Conservation (phyloP, 257 asterid genomes). For the Penstemon eatonii region DNA sequence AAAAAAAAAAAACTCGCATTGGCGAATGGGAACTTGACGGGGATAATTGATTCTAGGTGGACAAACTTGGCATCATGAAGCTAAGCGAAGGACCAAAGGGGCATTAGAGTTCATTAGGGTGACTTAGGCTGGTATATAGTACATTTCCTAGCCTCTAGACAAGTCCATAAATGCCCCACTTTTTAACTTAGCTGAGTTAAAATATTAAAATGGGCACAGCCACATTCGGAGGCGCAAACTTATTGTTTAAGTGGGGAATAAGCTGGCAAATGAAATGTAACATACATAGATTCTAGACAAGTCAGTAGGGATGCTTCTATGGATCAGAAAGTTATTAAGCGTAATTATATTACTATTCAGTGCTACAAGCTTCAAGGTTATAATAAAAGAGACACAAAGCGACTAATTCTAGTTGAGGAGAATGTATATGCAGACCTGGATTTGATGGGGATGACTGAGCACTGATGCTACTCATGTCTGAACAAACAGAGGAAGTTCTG, state of each 20-base stretch:
- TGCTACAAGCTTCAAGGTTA: neutral
- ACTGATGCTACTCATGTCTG: conserved; percentile 84
- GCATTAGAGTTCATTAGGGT: no score
- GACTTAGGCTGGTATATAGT: no score
- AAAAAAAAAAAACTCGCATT: no score
- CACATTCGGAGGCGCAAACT: no score
- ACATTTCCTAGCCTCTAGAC: no score
- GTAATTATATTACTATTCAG: neutral
- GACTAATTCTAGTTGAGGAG: conserved; percentile 15
- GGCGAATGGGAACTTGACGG: neutral
- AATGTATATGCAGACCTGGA: conserved; percentile 51
- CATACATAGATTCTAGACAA: no score
- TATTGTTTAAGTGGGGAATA: no score
- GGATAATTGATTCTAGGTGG: neutral
- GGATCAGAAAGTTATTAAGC: neutral
- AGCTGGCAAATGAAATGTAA: no score
- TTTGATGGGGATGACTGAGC: conserved; percentile 51
- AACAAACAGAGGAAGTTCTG: conserved; percentile 74
- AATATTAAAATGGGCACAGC: no score
- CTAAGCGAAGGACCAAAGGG: neutral
- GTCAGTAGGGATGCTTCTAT: neutral
- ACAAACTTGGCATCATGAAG: neutral
- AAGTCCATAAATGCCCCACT: no score
- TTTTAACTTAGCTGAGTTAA: no score
- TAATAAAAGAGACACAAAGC: neutral